A percentile compares a stretch with the other conserved stretches of the same genome.
These are phyloP conservation scores for Adansonia madagascariensis DNA, from an alignment of 441 rosid genomes.

Conservation along the genomic window DNA sequence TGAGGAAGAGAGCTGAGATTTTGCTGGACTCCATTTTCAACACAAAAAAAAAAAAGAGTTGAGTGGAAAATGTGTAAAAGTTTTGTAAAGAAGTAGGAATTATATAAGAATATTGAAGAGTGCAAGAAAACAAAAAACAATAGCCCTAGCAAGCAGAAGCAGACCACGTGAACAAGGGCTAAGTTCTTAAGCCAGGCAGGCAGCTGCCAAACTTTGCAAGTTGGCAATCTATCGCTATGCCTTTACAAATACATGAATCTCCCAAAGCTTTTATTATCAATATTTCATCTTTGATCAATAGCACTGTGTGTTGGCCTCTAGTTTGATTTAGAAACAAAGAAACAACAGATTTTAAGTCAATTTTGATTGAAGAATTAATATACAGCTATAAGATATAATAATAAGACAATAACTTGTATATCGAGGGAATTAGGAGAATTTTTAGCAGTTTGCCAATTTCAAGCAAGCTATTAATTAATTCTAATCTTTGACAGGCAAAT, in stretches of 20 bases:
- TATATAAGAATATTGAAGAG: neutral
- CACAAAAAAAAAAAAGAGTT: neutral
- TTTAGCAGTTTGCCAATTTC: too few species aligned
- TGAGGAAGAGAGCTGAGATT: conserved; percentile 52
- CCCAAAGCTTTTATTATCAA: neutral
- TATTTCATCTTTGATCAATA: neutral
- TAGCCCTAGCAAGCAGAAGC: conserved; percentile 26
- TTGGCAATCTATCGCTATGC: conserved; percentile 37
- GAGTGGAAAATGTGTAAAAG: conserved; percentile 28
- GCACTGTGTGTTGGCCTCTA: neutral
- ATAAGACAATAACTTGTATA: neutral
- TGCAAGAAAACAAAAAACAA: conserved; percentile 8
- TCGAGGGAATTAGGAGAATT: too few species aligned
- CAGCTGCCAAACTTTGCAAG: conserved; percentile 56
- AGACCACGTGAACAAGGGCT: conserved; percentile 60
- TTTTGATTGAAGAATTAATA: neutral
- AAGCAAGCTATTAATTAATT: too few species aligned
- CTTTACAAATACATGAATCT: neutral
- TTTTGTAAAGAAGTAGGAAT: conserved; percentile 17
- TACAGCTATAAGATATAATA: neutral
- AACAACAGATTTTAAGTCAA: neutral
- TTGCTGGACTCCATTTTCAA: conserved; percentile 46
- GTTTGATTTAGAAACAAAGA: conserved; percentile 14
- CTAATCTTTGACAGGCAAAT: too few species aligned
- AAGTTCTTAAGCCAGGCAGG: conserved; percentile 20